These are phyloP conservation scores for Aspergillus steynii DNA, from an alignment of 495 filamentous ascomycete species.

Conservation along the genomic window DNA sequence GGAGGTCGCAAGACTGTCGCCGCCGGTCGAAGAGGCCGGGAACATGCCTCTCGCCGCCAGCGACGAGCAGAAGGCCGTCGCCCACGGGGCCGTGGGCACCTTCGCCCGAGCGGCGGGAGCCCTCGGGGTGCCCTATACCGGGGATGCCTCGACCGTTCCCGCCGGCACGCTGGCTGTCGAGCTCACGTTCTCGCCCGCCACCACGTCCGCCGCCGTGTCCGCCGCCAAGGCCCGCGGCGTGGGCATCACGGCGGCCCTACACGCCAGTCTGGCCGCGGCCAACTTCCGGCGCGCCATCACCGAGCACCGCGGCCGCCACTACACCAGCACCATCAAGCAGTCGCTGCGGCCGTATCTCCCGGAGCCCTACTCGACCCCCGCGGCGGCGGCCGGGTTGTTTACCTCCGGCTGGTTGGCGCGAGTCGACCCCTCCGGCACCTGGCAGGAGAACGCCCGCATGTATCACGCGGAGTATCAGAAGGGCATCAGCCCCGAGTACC, in stretches of 20 bases:
- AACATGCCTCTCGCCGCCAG: conserved; percentile 14
- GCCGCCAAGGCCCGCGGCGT: conserved; percentile 19
- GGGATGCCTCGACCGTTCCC: conserved; percentile 18
- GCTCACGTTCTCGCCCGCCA: conserved; percentile 11
- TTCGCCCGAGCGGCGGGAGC: conserved; percentile 14
- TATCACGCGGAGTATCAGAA: conserved; percentile 30
- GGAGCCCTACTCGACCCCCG: conserved; percentile 24
- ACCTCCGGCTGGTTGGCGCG: conserved; percentile 28
- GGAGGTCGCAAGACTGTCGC: conserved; percentile 26
- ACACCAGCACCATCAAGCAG: conserved; percentile 36
- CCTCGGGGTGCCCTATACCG: conserved; percentile 22
- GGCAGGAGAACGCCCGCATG: conserved; percentile 27
- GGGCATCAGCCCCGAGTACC: conserved; percentile 21
- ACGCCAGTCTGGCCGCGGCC: conserved; percentile 27
- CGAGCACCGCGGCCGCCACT: conserved; percentile 22
- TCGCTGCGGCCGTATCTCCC: conserved; percentile 29
- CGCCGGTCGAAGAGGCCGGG: conserved; percentile 28
- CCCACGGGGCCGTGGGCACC: conserved; percentile 10
- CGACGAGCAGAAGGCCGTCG: conserved; percentile 12
- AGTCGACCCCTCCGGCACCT: conserved; percentile 20
- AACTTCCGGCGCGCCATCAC: conserved; percentile 23
- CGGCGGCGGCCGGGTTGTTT: conserved; percentile 26
- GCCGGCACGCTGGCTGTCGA: conserved; percentile 18
- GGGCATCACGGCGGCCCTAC: conserved; percentile 25
- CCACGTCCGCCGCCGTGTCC: conserved; percentile 15